Evolutionary conservation across 2,329 filamentous ascomycete genomes (phyloP).

Genomic region (Nemania sp.): DNA sequence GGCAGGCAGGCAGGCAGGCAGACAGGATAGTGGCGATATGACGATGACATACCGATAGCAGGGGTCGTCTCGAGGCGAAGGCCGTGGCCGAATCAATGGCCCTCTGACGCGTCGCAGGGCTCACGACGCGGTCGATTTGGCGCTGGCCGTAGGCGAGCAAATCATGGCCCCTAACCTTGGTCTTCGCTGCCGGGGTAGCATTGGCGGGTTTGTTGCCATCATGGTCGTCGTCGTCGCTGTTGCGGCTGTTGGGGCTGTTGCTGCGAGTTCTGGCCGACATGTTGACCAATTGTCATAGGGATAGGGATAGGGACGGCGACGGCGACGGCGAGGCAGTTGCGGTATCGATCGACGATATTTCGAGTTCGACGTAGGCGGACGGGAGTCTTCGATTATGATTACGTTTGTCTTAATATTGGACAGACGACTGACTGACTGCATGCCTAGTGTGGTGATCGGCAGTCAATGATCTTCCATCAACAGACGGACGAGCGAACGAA

Average conservation of each 20-base stretch:
- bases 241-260: not conserved
- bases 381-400: too few species aligned
- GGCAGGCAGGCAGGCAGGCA: not conserved
- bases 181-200: conserved; percentile 30
- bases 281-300: too few species aligned
- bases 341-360: too few species aligned
- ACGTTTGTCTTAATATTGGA: too few species aligned
- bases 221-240: not conserved
- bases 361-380: too few species aligned
- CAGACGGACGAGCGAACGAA: too few species aligned
- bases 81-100: conserved; percentile 56
- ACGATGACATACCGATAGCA: conserved; percentile 64
- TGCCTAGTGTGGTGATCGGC: too few species aligned
- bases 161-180: conserved; percentile 43
- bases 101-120: conserved; percentile 63
- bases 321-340: too few species aligned
- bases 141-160: conserved; percentile 49
- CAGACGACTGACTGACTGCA: too few species aligned
- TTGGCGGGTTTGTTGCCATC: conserved; percentile 30
- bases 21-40: not conserved
- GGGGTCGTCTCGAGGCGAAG: conserved; percentile 67
- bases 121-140: conserved; percentile 57
- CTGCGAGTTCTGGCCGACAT: too few species aligned
- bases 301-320: too few species aligned
- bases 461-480: too few species aligned